A percentile compares a stretch with the other conserved stretches of the same genome.
Conservation (phyloP, 768 basidiomycete genomes). For the Macrolepiota fuliginosa region DNA sequence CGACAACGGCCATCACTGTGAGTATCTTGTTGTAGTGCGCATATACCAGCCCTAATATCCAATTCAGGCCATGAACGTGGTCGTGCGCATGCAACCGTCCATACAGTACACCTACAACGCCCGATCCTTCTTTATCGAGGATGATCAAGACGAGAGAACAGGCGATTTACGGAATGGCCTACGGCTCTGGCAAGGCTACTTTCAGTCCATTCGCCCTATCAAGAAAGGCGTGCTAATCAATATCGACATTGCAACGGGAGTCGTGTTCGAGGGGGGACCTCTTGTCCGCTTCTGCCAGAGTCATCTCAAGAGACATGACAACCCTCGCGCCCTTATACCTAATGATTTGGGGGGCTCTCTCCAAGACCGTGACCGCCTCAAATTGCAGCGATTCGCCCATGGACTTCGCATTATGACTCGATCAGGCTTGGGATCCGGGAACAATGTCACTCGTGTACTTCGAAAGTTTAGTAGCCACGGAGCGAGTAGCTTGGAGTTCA, state of each 20-base stretch:
- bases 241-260: constrained; percentile 74
- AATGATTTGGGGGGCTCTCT: constrained; percentile 37
- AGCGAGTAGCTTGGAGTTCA: constrained; percentile 48
- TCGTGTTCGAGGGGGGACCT: constrained; percentile 68
- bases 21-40: constrained; percentile 13
- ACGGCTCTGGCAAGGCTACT: constrained; percentile 76
- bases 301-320: constrained; percentile 1
- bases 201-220: constrained; percentile 74
- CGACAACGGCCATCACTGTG: constrained; percentile 62
- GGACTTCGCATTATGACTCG: constrained; percentile 24
- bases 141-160: constrained; percentile 34
- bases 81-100: constrained; percentile 72
- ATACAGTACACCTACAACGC: constrained; percentile 69
- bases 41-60: not conserved
- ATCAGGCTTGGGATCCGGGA: not conserved
- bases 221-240: constrained; percentile 67
- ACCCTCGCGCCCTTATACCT: constrained; percentile 25
- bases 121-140: constrained; percentile 72
- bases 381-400: constrained; percentile 33
- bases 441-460: constrained; percentile 40
- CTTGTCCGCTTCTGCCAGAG: constrained; percentile 53
- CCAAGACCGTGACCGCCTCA: constrained; percentile 41
- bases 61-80: constrained; percentile 69
- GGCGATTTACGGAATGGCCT: constrained; percentile 54
- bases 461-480: constrained; percentile 51